These are phyloP conservation scores for Globisporangium carolinianum DNA, from an alignment of 352 stramenopile genomes.

Conservation along the genomic window DNA sequence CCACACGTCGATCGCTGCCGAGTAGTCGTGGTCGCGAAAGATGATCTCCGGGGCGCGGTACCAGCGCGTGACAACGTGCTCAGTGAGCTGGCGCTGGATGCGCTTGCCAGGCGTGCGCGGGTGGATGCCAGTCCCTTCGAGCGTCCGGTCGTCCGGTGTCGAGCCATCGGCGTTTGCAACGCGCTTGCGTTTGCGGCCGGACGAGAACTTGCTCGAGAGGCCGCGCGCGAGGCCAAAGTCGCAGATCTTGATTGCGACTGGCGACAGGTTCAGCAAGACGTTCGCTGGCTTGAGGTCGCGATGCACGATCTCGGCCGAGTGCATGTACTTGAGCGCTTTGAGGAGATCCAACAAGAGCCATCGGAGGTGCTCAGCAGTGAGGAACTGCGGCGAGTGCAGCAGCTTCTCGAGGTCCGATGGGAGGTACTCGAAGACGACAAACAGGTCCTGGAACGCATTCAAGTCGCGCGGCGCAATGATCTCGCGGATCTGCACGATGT, in stretches of 20 bases:
- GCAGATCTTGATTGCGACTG: slow-evolving; percentile 83
- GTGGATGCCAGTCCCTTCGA: slow-evolving; percentile 60
- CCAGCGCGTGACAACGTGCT: slow-evolving; percentile 94
- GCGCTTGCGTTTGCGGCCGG: slow-evolving; percentile 41
- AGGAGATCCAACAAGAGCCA: slow-evolving; percentile 82
- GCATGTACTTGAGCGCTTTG: slow-evolving; percentile 88
- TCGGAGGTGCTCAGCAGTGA: slow-evolving; percentile 76
- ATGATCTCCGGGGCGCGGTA: slow-evolving; percentile 95
- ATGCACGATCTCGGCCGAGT: slow-evolving; percentile 85
- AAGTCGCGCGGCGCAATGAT: slow-evolving; percentile 79
- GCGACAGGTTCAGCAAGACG: slow-evolving; percentile 81
- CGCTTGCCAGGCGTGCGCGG: slow-evolving; percentile 65
- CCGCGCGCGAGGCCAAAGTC: slow-evolving; percentile 86
- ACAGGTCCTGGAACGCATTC: slow-evolving; percentile 71
- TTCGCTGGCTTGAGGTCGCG: slow-evolving; percentile 86
- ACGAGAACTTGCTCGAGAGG: slow-evolving; percentile 53
- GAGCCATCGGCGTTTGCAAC: slow-evolving; percentile 35
- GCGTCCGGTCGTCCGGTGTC: slow-evolving; percentile 43
- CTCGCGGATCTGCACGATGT: slow-evolving; percentile 85
- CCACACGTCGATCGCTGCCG: slow-evolving; percentile 83
- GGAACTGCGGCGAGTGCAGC: slow-evolving; percentile 78
- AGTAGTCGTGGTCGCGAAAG: slow-evolving; percentile 87
- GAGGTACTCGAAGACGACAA: slow-evolving; percentile 84
- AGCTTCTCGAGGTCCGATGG: slow-evolving; percentile 82
- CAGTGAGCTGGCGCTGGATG: slow-evolving; percentile 89